Conservation (phyloP, 2,329 filamentous ascomycete species). For the Pseudocercospora fijiensis region DNA sequence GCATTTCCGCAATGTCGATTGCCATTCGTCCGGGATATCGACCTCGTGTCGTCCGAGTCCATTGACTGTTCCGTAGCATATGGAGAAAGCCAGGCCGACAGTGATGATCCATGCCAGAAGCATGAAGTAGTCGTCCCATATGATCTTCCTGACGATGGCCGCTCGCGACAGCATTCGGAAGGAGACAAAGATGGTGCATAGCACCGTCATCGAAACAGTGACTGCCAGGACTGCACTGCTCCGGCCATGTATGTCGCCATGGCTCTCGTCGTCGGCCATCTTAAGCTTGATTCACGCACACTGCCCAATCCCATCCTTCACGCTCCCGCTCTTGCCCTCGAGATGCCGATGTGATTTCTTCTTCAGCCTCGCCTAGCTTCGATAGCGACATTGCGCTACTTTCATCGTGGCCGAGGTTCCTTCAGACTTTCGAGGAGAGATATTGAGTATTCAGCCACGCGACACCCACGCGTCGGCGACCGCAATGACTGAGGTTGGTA, state of each 20-base stretch:
- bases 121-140: slow-evolving; percentile 79
- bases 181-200: slow-evolving; percentile 72
- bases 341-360: slow-evolving; percentile 4
- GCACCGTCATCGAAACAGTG: slow-evolving; percentile 64
- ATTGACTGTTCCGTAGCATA: slow-evolving; percentile 61
- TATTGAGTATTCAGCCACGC: background rate
- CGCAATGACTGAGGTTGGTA: background rate
- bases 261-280: slow-evolving; percentile 25
- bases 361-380: slow-evolving; percentile 5
- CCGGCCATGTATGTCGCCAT: slow-evolving; percentile 35
- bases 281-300: slow-evolving; percentile 14
- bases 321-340: background rate
- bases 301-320: slow-evolving; percentile 20
- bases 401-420: background rate
- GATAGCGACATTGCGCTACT: slow-evolving; percentile 9
- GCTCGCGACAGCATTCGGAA: slow-evolving; percentile 71
- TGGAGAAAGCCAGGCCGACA: slow-evolving; percentile 65
- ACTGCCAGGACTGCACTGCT: slow-evolving; percentile 62
- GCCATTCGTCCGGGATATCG: slow-evolving; percentile 56
- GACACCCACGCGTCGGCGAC: background rate
- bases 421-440: background rate
- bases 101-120: slow-evolving; percentile 73
- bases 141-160: slow-evolving; percentile 69
- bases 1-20: slow-evolving; percentile 55
- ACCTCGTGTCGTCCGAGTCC: slow-evolving; percentile 68